Base-by-base conservation (phyloP, 768 basidiomycete genomes). In the Lactifluus rugatus region DNA sequence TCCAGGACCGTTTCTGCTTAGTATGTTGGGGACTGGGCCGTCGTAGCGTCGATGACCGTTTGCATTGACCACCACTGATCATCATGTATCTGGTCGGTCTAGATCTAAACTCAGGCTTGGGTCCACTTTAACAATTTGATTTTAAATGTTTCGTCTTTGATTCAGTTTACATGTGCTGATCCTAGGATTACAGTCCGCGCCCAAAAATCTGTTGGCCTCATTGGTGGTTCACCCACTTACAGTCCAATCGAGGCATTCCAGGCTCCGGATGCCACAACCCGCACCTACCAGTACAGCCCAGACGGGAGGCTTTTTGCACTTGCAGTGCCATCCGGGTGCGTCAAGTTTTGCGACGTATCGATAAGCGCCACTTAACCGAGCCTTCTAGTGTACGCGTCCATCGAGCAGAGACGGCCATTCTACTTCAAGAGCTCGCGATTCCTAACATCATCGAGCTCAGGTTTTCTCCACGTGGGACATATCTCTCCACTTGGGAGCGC, bases 401-500 rank as follows among this genome's bases (percentile, higher is more conserved):
- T 72, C 80, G 89, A 71, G 84, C 87, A 65, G 80, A 86, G 73
- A 79, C 80, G 68, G 82, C 81, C 58, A 77, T 82, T 69, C 77
- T 92, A 57, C 76, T 93, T 59, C 81, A 81, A 64, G 87, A 92
- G 67, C 81, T 95, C 60, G 71, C 78, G 46, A 74, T 89, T 51
- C 78, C 85, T 66, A 88, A 85, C 66, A 79, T 88, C 61, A 69
- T 93, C 52, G 96, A 97, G 68, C 70, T 97, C 65, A 80, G 80
- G 66, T 96, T 99, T 73, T 98, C 95, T 6, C 94, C 96, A 10
- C 81, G 88, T 60, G 94, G 92, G 39, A 92, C 89, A 0, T 97
- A 91, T 71, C 68, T 99, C 44, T 94, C 92, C 53, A 94, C 91
- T 48, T 98, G 94, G 91, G 94, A 97, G 74, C 82, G 96, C 58